phyloP scores from a whole-genome alignment of 164 flowering plant species.

The Magnolia sinica region DNA sequence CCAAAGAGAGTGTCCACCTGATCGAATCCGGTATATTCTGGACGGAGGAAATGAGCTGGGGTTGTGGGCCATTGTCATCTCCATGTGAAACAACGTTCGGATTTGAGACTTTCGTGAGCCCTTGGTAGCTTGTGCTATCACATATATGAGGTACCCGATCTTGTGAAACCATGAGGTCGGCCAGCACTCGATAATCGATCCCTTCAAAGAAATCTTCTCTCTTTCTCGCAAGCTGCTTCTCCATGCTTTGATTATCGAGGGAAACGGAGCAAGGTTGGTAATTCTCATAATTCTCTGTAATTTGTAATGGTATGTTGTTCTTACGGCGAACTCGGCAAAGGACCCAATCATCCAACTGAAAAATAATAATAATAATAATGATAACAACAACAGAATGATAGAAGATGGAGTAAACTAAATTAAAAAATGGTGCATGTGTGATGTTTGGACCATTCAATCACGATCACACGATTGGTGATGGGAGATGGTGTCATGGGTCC shows the following conservation, averaged over 20 bases:
- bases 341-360: conserved; percentile 42
- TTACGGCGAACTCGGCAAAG: conserved; percentile 35
- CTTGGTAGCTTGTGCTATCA: conserved; percentile 13
- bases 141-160: neutral
- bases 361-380: neutral
- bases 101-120: neutral
- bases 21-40: conserved; percentile 20
- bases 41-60: conserved; percentile 10
- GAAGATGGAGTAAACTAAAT: no score
- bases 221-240: conserved; percentile 4
- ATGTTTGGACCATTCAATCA: no score
- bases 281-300: conserved; percentile 7
- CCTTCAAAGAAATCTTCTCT: conserved; percentile 7
- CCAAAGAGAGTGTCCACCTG: conserved; percentile 23
- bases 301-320: conserved; percentile 7
- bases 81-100: neutral
- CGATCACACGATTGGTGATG: neutral
- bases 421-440: no score
- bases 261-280: neutral
- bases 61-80: neutral
- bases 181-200: neutral
- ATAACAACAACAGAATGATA: no score
- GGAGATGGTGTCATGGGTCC: no score
- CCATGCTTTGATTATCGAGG: neutral
- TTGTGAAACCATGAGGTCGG: neutral